These are phyloP conservation scores for Albifimbria verrucaria DNA, from an alignment of 2,329 filamentous ascomycete species.

Conservation along the genomic window DNA sequence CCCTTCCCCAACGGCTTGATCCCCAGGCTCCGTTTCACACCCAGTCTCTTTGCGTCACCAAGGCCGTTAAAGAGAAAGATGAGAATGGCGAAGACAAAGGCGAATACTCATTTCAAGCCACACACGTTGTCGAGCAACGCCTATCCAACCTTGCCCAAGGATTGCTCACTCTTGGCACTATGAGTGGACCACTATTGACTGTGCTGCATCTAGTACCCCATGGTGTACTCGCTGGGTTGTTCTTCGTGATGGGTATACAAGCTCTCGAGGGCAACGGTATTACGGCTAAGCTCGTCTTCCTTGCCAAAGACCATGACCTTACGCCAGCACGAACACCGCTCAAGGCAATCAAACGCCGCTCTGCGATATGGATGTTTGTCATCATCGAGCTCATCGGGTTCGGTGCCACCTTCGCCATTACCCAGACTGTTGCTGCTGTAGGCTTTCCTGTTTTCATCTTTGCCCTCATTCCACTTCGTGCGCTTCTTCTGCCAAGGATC, in stretches of 20 bases:
- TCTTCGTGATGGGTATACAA: constrained; percentile 83
- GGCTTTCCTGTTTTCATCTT: constrained; percentile 77
- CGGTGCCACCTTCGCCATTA: constrained; percentile 77
- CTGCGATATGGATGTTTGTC: constrained; percentile 70
- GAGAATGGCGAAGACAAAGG: constrained; percentile 55
- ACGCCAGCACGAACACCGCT: constrained; percentile 60
- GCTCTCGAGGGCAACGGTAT: constrained; percentile 75
- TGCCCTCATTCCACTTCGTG: constrained; percentile 63
- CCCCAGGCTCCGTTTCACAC: constrained; percentile 81
- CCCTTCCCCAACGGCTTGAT: constrained; percentile 83
- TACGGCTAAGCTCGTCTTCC: constrained; percentile 69
- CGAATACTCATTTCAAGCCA: constrained; percentile 47
- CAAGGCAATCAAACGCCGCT: constrained; percentile 54
- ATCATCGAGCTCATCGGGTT: constrained; percentile 66
- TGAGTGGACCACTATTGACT: constrained; percentile 70
- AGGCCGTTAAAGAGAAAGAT: constrained; percentile 47
- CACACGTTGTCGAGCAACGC: constrained; percentile 74
- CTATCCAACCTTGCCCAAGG: constrained; percentile 76
- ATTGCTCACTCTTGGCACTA: constrained; percentile 73
- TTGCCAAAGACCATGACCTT: constrained; percentile 61
- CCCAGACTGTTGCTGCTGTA: constrained; percentile 77
- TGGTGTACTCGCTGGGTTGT: constrained; percentile 74
- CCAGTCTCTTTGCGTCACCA: constrained; percentile 70
- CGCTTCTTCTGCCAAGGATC: constrained; percentile 59
- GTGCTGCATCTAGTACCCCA: constrained; percentile 77